Evolutionary conservation across 305 asterid species (phyloP), one percentile per base, ranked within the genome.

Genomic region (Rubia balearica): DNA sequence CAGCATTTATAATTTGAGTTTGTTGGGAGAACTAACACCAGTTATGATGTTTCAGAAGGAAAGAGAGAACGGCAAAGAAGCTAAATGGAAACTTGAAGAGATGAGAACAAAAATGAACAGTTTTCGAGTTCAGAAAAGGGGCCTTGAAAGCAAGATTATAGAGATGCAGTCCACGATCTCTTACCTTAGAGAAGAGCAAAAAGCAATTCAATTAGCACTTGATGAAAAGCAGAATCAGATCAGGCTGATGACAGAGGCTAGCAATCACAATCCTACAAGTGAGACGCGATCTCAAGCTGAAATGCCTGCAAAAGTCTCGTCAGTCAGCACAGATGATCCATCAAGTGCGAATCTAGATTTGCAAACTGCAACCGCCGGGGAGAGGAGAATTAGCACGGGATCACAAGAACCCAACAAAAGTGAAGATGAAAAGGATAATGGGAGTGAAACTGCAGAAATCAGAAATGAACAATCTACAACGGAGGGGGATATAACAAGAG

Each of bases 91-190:
- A 76, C 71, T 82, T 21, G 92, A 86, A 67, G 95, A 83, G 75
- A 73, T 85, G 95, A 85, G 80, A 68, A 70, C 73, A 67, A 79
- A 86, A 78, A 68, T 83, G 49, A 68, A 75, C 62, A 75, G 64
- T 59, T 89, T 85, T 55, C 76, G 86, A 63, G 66, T 68, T 19
- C 88, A 87, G 64, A 91, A 84, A 36, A 71, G 69, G 60, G 86
- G 85, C 17, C 87, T 87, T n/a, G 78, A 77, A 5, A 61, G 70
- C 61, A 83, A 67, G 72, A 46, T 87, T 67, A 14, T 41, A 16
- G 91, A 85, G 77, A 74, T 89, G 96, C 85, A 81, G 56, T 86
- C 97, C 3, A 82, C 83, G 5, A 83, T 87, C 61, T 77, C 89
- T 70, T 86, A 89, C 69, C 88, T 89, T 17, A 76, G 76, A 69